These are phyloP conservation scores for Nigrospora oryzae DNA, from an alignment of 2,329 filamentous ascomycete genomes.

Conservation along the genomic window DNA sequence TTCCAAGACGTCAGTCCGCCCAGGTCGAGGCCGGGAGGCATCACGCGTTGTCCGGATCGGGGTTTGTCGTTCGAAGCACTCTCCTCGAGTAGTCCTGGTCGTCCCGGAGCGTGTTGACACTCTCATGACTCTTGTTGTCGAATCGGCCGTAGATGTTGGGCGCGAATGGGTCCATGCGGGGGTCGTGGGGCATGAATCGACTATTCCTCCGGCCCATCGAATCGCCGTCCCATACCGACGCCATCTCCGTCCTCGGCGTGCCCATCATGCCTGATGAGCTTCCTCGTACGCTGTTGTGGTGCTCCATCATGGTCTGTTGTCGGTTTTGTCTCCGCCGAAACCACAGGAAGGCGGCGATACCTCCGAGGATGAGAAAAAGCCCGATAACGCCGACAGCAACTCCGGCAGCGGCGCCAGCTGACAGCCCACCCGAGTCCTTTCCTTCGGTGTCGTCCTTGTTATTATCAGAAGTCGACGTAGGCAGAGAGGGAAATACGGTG, in stretches of 20 bases:
- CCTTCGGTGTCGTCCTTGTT: conserved; percentile 2
- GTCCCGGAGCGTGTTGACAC: conserved; percentile 54
- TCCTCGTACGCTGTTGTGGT: conserved; percentile 37
- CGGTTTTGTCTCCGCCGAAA: conserved; percentile 36
- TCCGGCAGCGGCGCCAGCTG: conserved; percentile 17
- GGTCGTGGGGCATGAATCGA: conserved; percentile 50
- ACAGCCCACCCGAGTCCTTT: conserved; percentile 9
- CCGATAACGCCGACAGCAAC: conserved; percentile 20
- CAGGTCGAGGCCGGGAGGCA: no score
- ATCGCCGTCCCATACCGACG: conserved; percentile 26
- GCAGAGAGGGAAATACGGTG: conserved; percentile 30
- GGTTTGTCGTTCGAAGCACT: conserved; percentile 55
- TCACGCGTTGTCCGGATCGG: conserved; percentile 38
- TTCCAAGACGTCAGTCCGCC: background rate
- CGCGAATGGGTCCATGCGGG: conserved; percentile 53
- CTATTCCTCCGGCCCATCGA: conserved; percentile 42
- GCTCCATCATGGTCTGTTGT: conserved; percentile 31
- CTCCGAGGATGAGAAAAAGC: conserved; percentile 12
- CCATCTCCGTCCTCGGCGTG: conserved; percentile 35
- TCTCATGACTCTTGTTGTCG: conserved; percentile 52
- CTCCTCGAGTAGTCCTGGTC: conserved; percentile 58
- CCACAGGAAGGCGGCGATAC: conserved; percentile 30
- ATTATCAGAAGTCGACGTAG: conserved; percentile 22
- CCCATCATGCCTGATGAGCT: conserved; percentile 41
- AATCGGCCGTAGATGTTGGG: conserved; percentile 45